Conservation (phyloP, 352 stramenopile species). For the Pythium periplocum region DNA sequence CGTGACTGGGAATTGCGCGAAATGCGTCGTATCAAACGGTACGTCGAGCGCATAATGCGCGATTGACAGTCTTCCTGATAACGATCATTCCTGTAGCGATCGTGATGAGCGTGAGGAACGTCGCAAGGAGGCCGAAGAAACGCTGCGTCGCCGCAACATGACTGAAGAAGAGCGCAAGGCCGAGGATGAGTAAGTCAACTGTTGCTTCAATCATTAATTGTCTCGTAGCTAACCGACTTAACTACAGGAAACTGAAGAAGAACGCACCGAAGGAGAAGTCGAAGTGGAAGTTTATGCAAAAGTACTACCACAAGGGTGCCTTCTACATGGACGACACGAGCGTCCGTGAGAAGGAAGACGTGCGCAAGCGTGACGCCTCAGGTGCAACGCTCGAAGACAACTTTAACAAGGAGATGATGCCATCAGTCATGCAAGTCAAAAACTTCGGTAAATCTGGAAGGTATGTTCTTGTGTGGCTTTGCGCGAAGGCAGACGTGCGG, state of each 20-base stretch:
- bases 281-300: conserved; percentile 95
- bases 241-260: conserved; percentile 70
- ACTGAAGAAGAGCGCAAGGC: conserved; percentile 93
- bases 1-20: conserved; percentile 93
- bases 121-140: conserved; percentile 86
- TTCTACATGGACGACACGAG: conserved; percentile 97
- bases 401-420: conserved; percentile 92
- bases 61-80: too few relatives aligned
- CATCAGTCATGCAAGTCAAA: conserved; percentile 96
- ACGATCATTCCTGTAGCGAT: conserved; percentile 35
- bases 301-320: conserved; percentile 98
- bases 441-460: conserved; percentile 96
- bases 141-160: conserved; percentile 85
- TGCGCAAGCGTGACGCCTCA: conserved; percentile 87
- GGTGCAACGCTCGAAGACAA: conserved; percentile 91
- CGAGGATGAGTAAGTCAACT: conserved; percentile 81
- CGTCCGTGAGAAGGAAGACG: conserved; percentile 82
- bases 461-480: conserved; percentile 25
- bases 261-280: conserved; percentile 75
- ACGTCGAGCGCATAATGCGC: not conserved
- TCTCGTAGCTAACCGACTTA: not conserved
- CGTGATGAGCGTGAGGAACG: conserved; percentile 73
- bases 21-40: conserved; percentile 89
- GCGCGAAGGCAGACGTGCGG: not conserved
- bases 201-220: not conserved